phyloP scores from a whole-genome alignment of 192 early-diverging fungal species.

The Anaeromyces robustus region DNA sequence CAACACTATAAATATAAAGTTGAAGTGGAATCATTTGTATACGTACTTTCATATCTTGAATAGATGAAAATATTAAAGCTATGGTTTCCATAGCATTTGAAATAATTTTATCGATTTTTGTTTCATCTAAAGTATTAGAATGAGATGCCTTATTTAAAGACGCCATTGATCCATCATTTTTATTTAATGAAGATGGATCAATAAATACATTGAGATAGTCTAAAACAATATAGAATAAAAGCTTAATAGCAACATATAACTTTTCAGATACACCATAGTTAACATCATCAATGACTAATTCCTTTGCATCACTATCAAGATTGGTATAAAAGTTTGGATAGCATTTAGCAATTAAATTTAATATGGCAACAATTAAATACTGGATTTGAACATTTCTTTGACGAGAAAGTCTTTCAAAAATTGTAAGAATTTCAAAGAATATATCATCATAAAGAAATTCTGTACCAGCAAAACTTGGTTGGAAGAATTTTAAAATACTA shows the following conservation, averaged over 20 bases:
- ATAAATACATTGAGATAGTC: background rate
- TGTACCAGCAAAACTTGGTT: background rate
- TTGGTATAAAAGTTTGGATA: background rate
- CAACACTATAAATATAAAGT: background rate
- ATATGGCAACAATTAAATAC: background rate
- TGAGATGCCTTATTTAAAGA: background rate
- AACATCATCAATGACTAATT: background rate
- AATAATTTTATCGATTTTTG: background rate
- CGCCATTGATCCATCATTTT: background rate
- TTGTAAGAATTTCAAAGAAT: background rate
- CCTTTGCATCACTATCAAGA: background rate
- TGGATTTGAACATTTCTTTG: background rate
- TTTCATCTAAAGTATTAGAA: background rate
- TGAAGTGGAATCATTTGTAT: background rate
- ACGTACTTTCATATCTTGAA: background rate
- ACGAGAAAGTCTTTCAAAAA: background rate
- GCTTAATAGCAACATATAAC: background rate
- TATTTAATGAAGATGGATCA: background rate
- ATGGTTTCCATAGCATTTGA: background rate
- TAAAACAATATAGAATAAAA: background rate
- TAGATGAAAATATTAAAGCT: background rate
- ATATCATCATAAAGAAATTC: background rate
- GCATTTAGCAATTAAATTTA: background rate
- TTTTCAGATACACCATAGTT: background rate
- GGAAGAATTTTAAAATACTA: background rate